Evolutionary conservation across 2,329 filamentous ascomycete species (phyloP), one percentile per base, ranked within the genome.

Genomic region (Ophiostoma australiae): DNA sequence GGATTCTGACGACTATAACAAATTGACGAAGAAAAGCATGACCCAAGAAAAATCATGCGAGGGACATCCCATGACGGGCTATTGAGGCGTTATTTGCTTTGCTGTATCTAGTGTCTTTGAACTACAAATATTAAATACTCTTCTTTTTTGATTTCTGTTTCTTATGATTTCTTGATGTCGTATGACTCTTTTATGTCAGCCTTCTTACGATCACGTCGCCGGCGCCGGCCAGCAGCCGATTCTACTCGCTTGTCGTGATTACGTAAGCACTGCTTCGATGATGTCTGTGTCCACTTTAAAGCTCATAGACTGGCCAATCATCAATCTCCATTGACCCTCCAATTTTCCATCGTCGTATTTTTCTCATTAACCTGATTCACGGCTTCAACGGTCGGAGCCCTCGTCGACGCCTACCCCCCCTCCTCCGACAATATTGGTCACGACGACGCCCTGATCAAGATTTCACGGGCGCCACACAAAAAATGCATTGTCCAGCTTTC

Each of bases 401-500:
- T 27, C 15, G 27, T 69, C 33, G 68, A 69, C 23, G 39, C 61
- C 27, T 27, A 27, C 15, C 33, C 3, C 39, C 37, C 70, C 27
- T 61, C 35, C 11, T 11, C 15, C 48, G 23, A 67, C 44, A 35
- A 69, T 8, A 63, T 17, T 33, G 27, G 27, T 27, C 27, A 33
- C 58, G 58, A 66, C 33, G 35, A 66, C 61, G 23, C 33, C 33
- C 33, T 11, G 33, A 33, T 20, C 17, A 17, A 23, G 11, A 39
- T 3, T 31, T 37, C 27, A 23, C 11, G 58, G 58, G 55, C 15
- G 61, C 41, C 39, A 65, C 31, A 55, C 66, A 55, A 55, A 69
- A 44, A 33, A 76, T 76, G 75, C 72, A 74, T 48, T 72, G 70
- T 31, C 73, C 72, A 67, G 72, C 69, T 11, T 20, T 76, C n/a